Evolutionary conservation across 805 yeast species (phyloP).

Genomic region (Ogataea angusta): DNA sequence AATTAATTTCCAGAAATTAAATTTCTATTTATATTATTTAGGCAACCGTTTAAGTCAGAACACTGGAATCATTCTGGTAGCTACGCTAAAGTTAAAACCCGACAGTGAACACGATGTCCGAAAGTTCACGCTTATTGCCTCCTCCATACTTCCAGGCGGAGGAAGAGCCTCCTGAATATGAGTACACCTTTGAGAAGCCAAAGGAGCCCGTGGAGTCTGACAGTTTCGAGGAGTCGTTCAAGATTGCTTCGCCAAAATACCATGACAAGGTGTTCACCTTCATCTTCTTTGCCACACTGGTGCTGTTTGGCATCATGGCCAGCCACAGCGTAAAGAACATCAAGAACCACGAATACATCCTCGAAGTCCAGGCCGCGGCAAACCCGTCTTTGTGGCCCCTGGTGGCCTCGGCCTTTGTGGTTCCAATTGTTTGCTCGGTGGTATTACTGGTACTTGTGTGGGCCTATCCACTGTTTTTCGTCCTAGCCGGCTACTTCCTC

Average conservation of each 20-base stretch:
- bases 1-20: too few species aligned
- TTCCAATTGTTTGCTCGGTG: slow-evolving; percentile 25
- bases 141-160: slow-evolving; percentile 20
- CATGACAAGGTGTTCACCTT: slow-evolving; percentile 73
- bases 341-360: background rate
- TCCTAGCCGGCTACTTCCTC: slow-evolving; percentile 27
- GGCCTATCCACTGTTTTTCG: slow-evolving; percentile 28
- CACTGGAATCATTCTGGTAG: too few species aligned
- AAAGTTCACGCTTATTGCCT: slow-evolving; percentile 12
- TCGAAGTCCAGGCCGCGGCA: slow-evolving; percentile 1
- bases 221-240: slow-evolving; percentile 66
- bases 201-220: slow-evolving; percentile 29
- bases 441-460: slow-evolving; percentile 22
- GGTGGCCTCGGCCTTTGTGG: slow-evolving; percentile 11
- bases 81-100: too few species aligned
- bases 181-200: slow-evolving; percentile 32
- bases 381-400: slow-evolving; percentile 7
- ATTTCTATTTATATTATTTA: background rate
- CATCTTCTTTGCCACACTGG: slow-evolving; percentile 35
- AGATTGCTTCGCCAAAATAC: slow-evolving; percentile 55
- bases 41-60: background rate
- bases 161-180: slow-evolving; percentile 27
- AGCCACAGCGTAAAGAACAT: background rate
- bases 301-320: slow-evolving; percentile 8
- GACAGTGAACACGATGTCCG: background rate